phyloP scores from a whole-genome alignment of 768 basidiomycete species.

The Dacryopinax primogenitus region DNA sequence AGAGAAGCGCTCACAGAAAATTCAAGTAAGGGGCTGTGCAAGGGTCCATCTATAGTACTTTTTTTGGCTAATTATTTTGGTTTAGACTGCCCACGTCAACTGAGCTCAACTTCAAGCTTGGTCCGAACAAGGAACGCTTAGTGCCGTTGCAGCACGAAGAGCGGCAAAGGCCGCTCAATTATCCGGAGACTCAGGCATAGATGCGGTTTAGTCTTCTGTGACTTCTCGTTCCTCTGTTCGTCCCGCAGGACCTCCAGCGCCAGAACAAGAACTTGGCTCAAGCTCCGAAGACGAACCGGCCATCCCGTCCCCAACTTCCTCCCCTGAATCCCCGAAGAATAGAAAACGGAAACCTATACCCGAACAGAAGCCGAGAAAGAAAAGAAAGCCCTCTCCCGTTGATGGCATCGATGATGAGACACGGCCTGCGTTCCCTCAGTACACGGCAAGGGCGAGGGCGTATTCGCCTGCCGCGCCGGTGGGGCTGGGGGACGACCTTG shows the following conservation, averaged over 20 bases:
- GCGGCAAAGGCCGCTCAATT: slow-evolving; percentile 29
- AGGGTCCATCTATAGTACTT: slow-evolving; percentile 1
- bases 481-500: background rate
- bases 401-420: background rate
- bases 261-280: background rate
- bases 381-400: background rate
- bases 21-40: background rate
- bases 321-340: background rate
- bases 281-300: background rate
- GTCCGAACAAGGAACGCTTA: slow-evolving; percentile 37
- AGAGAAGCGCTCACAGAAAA: background rate
- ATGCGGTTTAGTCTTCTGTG: no score
- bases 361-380: background rate
- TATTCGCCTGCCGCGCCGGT: background rate
- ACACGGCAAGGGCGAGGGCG: background rate
- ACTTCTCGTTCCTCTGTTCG: no score
- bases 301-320: background rate
- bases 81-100: background rate
- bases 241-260: background rate
- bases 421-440: slow-evolving; percentile 9
- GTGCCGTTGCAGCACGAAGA: slow-evolving; percentile 60
- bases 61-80: background rate
- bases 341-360: background rate
- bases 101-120: background rate
- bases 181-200: background rate